phyloP scores from a whole-genome alignment of 306 rosid genomes.

The Sicyos edulis region DNA sequence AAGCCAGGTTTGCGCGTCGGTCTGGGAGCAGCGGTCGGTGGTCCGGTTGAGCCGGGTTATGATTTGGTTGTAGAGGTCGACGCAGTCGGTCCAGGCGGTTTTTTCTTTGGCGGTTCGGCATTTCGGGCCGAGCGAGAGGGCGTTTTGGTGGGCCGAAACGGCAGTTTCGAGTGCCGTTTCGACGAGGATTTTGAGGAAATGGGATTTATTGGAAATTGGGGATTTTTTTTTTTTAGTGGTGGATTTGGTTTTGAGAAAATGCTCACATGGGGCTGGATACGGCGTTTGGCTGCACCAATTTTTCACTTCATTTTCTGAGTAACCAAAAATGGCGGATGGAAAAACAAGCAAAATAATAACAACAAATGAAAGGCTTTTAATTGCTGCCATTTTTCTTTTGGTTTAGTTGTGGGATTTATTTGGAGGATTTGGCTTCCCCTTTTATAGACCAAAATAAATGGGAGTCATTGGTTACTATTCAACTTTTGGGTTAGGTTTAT shows the following conservation, averaged over 20 bases:
- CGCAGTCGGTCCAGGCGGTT: conserved; percentile 66
- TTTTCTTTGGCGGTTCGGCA: conserved; percentile 35
- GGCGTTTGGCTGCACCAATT: conserved; percentile 85
- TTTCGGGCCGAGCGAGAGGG: conserved; percentile 40
- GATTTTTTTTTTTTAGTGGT: neutral
- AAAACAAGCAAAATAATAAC: conserved; percentile 26
- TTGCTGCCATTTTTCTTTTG: conserved; percentile 12
- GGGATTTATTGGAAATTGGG: conserved; percentile 48
- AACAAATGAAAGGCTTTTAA: conserved; percentile 8
- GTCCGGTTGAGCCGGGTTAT: conserved; percentile 45
- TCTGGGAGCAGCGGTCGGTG: conserved; percentile 11
- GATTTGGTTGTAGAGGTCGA: conserved; percentile 52
- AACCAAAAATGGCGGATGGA: conserved; percentile 15
- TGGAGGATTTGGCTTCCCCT: neutral
- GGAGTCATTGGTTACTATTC: no score
- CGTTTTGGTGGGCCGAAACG: conserved; percentile 28
- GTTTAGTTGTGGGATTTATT: neutral
- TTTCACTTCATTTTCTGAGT: conserved; percentile 35
- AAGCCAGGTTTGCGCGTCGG: conserved; percentile 20
- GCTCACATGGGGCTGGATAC: conserved; percentile 59
- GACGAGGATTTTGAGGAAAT: conserved; percentile 47
- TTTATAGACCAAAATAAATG: neutral
- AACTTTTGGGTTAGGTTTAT: no score
- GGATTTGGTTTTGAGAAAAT: conserved; percentile 36
- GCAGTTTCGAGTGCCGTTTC: conserved; percentile 47